Conservation (phyloP, 2,329 filamentous ascomycete species). For the Macrophomina pseudophaseolina region DNA sequence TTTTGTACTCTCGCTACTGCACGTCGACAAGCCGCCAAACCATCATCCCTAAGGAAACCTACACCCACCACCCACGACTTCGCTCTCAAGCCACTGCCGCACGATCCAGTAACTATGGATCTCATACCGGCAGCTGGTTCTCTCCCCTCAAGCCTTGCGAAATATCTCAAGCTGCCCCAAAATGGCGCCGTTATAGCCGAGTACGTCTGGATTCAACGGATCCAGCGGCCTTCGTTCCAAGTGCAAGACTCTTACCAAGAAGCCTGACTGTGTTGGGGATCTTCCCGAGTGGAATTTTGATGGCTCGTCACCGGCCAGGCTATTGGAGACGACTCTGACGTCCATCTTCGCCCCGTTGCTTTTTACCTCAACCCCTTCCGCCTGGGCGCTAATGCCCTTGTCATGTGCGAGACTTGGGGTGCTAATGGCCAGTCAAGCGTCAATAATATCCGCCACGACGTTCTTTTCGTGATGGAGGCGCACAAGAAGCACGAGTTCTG, state of each 20-base stretch:
- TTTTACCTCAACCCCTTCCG: slow-evolving; percentile 94
- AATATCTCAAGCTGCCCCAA: slow-evolving; percentile 91
- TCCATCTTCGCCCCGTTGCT: slow-evolving; percentile 90
- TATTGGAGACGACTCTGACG: slow-evolving; percentile 93
- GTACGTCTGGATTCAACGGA: slow-evolving; percentile 96
- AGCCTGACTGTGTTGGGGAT: slow-evolving; percentile 63
- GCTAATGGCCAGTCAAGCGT: slow-evolving; percentile 94
- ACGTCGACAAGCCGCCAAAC: no score
- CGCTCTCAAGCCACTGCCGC: no score
- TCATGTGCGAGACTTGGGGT: slow-evolving; percentile 94
- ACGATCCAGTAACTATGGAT: no score
- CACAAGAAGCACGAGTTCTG: slow-evolving; percentile 84
- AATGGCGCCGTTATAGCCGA: slow-evolving; percentile 88
- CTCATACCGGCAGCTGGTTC: no score
- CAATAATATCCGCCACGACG: slow-evolving; percentile 96
- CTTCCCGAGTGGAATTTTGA: slow-evolving; percentile 83
- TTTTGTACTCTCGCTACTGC: no score
- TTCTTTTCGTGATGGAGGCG: slow-evolving; percentile 84
- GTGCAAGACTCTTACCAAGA: slow-evolving; percentile 76
- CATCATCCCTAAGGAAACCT: no score
- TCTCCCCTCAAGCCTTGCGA: no score
- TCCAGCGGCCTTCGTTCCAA: slow-evolving; percentile 87
- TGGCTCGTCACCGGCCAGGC: slow-evolving; percentile 93
- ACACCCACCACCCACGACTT: no score
- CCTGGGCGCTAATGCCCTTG: slow-evolving; percentile 86